A percentile compares a stretch with the other conserved stretches of the same genome.
These are phyloP conservation scores for Papilionanthe hybrid DNA, from an alignment of 116 monocot species.

Conservation along the genomic window DNA sequence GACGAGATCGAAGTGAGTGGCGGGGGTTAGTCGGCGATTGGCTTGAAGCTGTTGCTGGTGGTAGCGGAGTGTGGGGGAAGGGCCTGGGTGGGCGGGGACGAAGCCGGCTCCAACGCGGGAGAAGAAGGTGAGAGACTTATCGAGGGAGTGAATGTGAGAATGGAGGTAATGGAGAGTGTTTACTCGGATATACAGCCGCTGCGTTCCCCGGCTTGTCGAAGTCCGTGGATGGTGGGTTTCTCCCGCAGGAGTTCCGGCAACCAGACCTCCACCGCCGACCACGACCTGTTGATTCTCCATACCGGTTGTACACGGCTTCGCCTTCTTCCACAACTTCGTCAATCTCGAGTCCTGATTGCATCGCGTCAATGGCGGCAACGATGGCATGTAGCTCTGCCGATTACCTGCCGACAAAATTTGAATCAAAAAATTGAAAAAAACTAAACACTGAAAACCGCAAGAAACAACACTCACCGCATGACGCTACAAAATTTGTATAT, in stretches of 20 bases:
- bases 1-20: constrained; percentile 44
- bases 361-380: constrained; percentile 71
- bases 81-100: neutral
- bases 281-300: neutral
- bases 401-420: constrained; percentile 31
- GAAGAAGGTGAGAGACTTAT: constrained; percentile 66
- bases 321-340: constrained; percentile 60
- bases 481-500: constrained; percentile 41
- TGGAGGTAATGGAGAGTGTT: constrained; percentile 90
- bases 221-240: constrained; percentile 56
- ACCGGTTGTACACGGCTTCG: constrained; percentile 38
- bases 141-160: constrained; percentile 59
- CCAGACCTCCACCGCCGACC: neutral
- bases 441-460: neutral
- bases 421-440: neutral
- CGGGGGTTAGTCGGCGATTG: constrained; percentile 31
- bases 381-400: constrained; percentile 74
- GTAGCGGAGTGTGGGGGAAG: constrained; percentile 2
- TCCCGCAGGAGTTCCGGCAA: neutral
- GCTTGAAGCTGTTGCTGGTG: constrained; percentile 3
- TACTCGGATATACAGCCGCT: constrained; percentile 88
- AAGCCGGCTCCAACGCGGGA: neutral
- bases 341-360: constrained; percentile 90
- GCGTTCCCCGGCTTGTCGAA: constrained; percentile 86
- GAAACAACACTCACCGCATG: constrained; percentile 26